Evolutionary conservation across 2,329 filamentous ascomycete genomes (phyloP).

Genomic region (Aspergillus transmontanensis): DNA sequence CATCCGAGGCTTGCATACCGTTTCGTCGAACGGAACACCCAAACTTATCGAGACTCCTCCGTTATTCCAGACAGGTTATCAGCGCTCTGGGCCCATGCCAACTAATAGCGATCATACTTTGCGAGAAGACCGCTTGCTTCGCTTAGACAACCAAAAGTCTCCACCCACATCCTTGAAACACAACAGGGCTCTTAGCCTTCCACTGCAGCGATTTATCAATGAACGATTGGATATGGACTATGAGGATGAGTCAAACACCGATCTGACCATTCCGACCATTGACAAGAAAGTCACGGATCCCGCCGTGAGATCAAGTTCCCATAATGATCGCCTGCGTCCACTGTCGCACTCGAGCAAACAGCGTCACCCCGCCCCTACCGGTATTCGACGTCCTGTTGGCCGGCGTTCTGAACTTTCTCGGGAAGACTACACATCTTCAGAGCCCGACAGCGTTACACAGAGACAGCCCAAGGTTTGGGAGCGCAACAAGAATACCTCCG

Average conservation of each 20-base stretch:
- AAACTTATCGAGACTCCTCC: slow-evolving; percentile 27
- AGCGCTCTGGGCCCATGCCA: slow-evolving; percentile 19
- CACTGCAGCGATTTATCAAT: slow-evolving; percentile 44
- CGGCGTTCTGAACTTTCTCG: slow-evolving; percentile 18
- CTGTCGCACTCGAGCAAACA: slow-evolving; percentile 19
- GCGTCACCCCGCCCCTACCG: slow-evolving; percentile 10
- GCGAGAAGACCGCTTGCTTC: slow-evolving; percentile 34
- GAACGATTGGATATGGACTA: slow-evolving; percentile 36
- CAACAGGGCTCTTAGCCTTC: slow-evolving; percentile 38
- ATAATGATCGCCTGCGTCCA: slow-evolving; percentile 1
- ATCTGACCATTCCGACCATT: slow-evolving; percentile 12
- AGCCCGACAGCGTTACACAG: slow-evolving; percentile 6
- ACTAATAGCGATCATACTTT: slow-evolving; percentile 30
- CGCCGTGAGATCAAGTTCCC: not conserved
- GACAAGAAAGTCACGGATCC: slow-evolving; percentile 7
- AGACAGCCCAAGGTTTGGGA: slow-evolving; percentile 17
- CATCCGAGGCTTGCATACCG: slow-evolving; percentile 27
- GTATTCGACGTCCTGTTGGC: slow-evolving; percentile 6
- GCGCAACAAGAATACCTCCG: slow-evolving; percentile 19
- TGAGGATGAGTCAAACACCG: slow-evolving; percentile 19
- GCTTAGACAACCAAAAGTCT: slow-evolving; percentile 29
- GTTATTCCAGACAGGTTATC: slow-evolving; percentile 23
- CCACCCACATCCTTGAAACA: slow-evolving; percentile 28
- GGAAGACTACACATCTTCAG: slow-evolving; percentile 15
- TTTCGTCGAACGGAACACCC: slow-evolving; percentile 31